Percentiles rank a stretch among this genome's conserved stretches.
Conservation (phyloP, 306 rosid species). For the Bauhinia variegata region DNA sequence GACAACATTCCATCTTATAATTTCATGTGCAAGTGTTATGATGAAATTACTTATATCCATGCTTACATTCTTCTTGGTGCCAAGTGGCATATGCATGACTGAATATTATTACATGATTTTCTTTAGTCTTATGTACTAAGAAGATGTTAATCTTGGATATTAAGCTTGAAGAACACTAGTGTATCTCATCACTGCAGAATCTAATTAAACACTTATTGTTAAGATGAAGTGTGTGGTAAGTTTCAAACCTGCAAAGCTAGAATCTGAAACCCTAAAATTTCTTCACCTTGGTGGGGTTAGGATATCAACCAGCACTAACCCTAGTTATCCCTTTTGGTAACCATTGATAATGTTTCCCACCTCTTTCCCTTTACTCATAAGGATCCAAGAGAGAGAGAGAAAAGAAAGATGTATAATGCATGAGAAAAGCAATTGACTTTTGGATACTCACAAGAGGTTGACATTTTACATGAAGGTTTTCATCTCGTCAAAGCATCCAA, state of each 20-base stretch:
- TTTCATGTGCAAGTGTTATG: conserved; percentile 35
- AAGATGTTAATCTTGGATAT: conserved; percentile 32
- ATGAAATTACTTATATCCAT: conserved; percentile 40
- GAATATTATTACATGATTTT: conserved; percentile 23
- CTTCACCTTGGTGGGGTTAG: conserved; percentile 51
- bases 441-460: conserved; percentile 74
- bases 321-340: conserved; percentile 46
- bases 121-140: conserved; percentile 30
- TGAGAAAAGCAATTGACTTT: conserved; percentile 71
- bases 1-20: conserved; percentile 36
- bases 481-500: conserved; percentile 75
- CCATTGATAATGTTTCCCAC: conserved; percentile 91
- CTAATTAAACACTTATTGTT: too few species aligned
- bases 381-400: conserved; percentile 57
- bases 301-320: conserved; percentile 67
- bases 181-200: conserved; percentile 42
- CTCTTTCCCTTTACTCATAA: conserved; percentile 76
- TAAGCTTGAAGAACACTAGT: conserved; percentile 49
- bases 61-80: conserved; percentile 24
- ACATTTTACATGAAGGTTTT: conserved; percentile 50
- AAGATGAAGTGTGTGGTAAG: conserved; percentile 52
- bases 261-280: conserved; percentile 31
- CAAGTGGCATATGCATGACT: conserved; percentile 33
- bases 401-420: conserved; percentile 31
- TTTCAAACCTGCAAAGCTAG: conserved; percentile 47